phyloP scores from a whole-genome alignment of 148 eudicot species.

The Heliamphora exappendiculata region DNA sequence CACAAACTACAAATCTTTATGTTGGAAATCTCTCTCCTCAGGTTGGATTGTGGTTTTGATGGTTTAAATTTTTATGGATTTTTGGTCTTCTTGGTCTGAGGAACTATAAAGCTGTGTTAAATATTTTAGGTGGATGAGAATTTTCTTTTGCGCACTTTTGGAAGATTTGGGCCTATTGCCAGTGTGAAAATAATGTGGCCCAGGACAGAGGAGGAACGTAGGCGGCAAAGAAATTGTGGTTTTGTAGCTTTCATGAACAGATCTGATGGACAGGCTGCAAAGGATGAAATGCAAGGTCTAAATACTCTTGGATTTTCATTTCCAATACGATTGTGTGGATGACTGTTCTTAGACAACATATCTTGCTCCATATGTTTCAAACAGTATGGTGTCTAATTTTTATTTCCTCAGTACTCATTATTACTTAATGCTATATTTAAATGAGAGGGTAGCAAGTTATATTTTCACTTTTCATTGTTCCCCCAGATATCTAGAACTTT shows the following conservation, averaged over 20 bases:
- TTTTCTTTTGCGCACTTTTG: constrained; percentile 93
- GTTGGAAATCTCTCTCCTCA: constrained; percentile 95
- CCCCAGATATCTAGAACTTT: neutral
- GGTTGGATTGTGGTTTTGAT: constrained; percentile 35
- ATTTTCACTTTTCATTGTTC: neutral
- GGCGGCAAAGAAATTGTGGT: constrained; percentile 94
- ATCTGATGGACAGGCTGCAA: constrained; percentile 97
- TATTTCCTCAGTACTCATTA: neutral
- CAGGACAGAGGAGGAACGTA: constrained; percentile 91
- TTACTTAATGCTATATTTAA: neutral
- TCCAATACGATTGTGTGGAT: neutral
- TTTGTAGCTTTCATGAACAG: constrained; percentile 99
- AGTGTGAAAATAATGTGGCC: constrained; percentile 99
- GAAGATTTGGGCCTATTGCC: constrained; percentile 98
- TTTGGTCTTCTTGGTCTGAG: constrained; percentile 6
- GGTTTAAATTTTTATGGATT: neutral
- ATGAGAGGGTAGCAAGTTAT: neutral
- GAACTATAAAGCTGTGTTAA: constrained; percentile 2
- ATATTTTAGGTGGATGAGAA: constrained; percentile 83
- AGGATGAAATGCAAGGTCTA: constrained; percentile 98
- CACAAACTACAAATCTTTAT: constrained; percentile 94
- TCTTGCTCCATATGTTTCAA: neutral
- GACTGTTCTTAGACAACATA: neutral
- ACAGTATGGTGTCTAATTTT: neutral
- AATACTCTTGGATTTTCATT: neutral